These are phyloP conservation scores for Neurospora tetrasperma DNA, from an alignment of 495 filamentous ascomycete genomes.

Conservation along the genomic window DNA sequence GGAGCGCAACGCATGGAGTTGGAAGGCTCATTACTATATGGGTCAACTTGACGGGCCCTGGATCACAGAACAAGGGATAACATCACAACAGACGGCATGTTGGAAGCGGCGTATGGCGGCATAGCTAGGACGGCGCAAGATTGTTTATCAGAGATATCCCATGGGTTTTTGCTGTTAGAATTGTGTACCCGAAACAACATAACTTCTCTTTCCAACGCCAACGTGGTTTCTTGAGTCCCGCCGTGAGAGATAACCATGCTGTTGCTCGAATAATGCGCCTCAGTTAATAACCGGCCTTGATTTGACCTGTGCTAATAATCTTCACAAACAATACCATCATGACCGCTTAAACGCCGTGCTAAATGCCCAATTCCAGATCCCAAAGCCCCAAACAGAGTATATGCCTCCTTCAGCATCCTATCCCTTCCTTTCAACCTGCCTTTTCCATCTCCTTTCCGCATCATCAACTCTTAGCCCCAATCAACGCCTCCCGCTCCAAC, in stretches of 20 bases:
- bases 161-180: background rate
- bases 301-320: background rate
- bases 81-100: background rate
- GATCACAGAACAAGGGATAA: background rate
- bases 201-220: background rate
- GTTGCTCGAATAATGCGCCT: background rate
- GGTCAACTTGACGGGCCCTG: background rate
- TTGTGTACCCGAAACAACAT: background rate
- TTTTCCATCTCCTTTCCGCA: background rate
- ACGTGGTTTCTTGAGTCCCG: background rate
- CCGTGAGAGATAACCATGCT: background rate
- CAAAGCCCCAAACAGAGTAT: background rate
- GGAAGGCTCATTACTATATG: background rate
- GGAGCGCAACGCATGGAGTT: background rate
- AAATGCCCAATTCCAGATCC: slow-evolving; percentile 8
- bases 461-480: slow-evolving; percentile 29
- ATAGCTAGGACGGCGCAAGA: background rate
- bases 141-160: background rate
- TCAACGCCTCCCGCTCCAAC: slow-evolving; percentile 74
- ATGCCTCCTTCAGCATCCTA: background rate
- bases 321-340: background rate
- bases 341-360: slow-evolving; percentile 15
- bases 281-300: background rate
- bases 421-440: background rate
- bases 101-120: background rate